A percentile compares a stretch with the other conserved stretches of the same genome.
These are phyloP conservation scores for Mortierella sp. DNA, from an alignment of 371 early-diverging fungal genomes.

Conservation along the genomic window DNA sequence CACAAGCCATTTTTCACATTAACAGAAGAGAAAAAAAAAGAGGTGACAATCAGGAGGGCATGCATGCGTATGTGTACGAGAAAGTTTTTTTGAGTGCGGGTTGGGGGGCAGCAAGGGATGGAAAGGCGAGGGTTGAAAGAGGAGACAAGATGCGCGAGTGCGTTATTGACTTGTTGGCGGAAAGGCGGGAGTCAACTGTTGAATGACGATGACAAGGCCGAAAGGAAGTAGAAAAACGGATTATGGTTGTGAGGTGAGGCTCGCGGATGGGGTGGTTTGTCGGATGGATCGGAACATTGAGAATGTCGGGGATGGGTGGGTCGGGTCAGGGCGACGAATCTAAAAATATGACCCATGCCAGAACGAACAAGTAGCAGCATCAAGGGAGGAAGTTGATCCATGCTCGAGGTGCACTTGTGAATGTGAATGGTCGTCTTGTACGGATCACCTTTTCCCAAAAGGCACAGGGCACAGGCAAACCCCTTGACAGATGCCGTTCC, in stretches of 20 bases:
- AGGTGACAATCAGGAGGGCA: constrained; percentile 12
- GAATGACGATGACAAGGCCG: constrained; percentile 1
- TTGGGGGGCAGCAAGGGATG: not conserved
- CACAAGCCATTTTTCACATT: not conserved
- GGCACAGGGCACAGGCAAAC: too few species aligned
- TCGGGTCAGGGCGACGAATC: not conserved
- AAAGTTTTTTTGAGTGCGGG: not conserved
- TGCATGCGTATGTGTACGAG: not conserved
- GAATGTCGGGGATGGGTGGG: not conserved
- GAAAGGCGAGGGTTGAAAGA: not conserved
- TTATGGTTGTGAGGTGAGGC: not conserved
- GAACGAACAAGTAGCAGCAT: not conserved
- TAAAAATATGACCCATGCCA: not conserved
- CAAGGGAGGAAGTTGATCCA: not conserved
- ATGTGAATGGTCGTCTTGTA: not conserved
- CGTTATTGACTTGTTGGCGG: not conserved
- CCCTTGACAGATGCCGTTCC: not conserved
- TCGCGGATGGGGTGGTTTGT: not conserved
- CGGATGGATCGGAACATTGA: not conserved
- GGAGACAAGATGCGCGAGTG: not conserved
- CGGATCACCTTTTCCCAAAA: not conserved
- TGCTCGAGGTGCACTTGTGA: not conserved
- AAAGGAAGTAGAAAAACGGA: not conserved
- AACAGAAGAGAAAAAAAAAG: too few species aligned
- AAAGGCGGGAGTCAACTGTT: not conserved